Conservation (phyloP, 257 asterid species). For the Prunella vulgaris region DNA sequence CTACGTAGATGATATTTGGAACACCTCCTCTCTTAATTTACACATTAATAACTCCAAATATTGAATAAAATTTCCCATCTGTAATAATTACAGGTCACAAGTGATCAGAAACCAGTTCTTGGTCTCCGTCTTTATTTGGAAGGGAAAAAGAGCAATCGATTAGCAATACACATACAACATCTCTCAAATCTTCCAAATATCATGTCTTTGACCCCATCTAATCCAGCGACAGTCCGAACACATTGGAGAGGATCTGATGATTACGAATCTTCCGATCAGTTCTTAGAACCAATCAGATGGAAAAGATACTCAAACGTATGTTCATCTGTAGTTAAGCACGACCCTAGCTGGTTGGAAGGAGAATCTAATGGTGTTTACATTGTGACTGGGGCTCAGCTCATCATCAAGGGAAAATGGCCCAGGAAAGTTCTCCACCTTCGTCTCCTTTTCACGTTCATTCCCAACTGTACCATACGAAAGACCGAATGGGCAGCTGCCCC, state of each 20-base stretch:
- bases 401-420: conserved; percentile 88
- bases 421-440: conserved; percentile 83
- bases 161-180: conserved; percentile 87
- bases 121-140: conserved; percentile 88
- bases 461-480: conserved; percentile 69
- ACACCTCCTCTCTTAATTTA: background rate
- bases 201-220: conserved; percentile 40
- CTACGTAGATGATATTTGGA: background rate
- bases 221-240: conserved; percentile 25
- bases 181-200: conserved; percentile 81
- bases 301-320: conserved; percentile 71
- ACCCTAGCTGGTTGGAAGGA: conserved; percentile 63
- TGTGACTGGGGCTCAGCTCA: conserved; percentile 86
- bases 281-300: conserved; percentile 87
- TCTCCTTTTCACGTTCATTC: conserved; percentile 63
- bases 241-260: conserved; percentile 97
- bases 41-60: background rate
- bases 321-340: conserved; percentile 68
- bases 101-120: conserved; percentile 71
- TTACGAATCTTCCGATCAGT: conserved; percentile 53
- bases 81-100: conserved; percentile 51
- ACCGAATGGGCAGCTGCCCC: conserved; percentile 94
- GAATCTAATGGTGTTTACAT: conserved; percentile 58
- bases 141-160: conserved; percentile 79
- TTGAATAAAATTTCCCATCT: conserved; percentile 6